Evolutionary conservation across 257 asterid species (phyloP).

Genomic region (Solanum rostratum): DNA sequence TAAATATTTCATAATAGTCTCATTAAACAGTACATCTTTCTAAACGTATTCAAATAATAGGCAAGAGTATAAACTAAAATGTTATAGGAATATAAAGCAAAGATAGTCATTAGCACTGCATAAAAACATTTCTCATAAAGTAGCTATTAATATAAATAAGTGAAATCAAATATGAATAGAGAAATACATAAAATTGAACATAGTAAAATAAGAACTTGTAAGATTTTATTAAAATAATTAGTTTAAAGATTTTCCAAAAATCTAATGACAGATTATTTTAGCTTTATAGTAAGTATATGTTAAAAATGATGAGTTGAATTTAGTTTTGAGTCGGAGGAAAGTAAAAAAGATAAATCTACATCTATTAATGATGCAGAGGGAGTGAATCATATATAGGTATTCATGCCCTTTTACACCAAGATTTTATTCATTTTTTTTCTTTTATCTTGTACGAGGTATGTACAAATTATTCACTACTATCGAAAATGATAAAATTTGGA

Average conservation of each 20-base stretch:
- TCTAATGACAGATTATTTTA: too few species aligned
- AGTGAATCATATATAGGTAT: not conserved
- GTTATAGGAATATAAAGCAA: too few species aligned
- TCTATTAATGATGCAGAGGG: not conserved
- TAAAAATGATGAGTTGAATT: not conserved
- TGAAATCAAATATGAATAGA: too few species aligned
- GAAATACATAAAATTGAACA: too few species aligned
- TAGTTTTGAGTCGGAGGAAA: not conserved
- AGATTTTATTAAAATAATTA: not conserved
- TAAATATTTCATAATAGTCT: not conserved
- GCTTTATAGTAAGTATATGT: not conserved
- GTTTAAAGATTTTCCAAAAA: too few species aligned
- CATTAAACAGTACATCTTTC: not conserved
- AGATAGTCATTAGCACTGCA: not conserved
- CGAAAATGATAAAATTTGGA: not conserved
- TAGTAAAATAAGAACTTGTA: too few species aligned
- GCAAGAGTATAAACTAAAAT: too few species aligned
- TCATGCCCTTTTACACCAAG: not conserved
- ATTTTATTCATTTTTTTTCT: not conserved
- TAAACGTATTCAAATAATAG: too few species aligned
- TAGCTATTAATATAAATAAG: too few species aligned
- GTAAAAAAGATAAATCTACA: not conserved
- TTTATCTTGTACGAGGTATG: not conserved
- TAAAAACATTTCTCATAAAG: not conserved
- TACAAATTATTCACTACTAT: not conserved